phyloP scores from a whole-genome alignment of 1,284 basidiomycete genomes.

The Rhodotorula sp. region DNA sequence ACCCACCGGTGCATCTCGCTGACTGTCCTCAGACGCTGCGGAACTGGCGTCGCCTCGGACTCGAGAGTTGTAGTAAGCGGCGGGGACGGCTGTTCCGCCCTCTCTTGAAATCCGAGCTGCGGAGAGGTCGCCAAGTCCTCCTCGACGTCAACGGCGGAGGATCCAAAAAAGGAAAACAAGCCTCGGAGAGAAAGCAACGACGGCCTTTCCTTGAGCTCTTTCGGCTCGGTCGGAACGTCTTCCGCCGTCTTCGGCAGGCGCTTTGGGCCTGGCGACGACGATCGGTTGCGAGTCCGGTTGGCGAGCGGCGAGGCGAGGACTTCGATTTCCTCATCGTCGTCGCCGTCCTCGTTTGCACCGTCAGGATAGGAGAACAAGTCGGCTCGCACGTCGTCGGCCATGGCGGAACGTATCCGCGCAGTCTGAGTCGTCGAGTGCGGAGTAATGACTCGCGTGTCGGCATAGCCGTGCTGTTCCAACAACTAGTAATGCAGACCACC shows the following conservation, averaged over 20 bases:
- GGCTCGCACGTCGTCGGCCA: neutral
- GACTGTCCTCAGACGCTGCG: neutral
- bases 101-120: neutral
- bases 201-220: constrained; percentile 8
- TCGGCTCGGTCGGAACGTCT: neutral
- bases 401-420: neutral
- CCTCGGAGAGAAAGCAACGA: constrained; percentile 23
- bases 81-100: neutral
- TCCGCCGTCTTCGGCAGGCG: neutral
- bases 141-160: neutral
- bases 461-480: constrained; percentile 17
- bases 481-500: neutral
- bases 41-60: neutral
- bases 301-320: neutral
- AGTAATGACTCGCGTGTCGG: constrained; percentile 21
- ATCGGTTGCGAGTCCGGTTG: neutral
- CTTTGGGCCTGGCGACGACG: neutral
- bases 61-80: neutral
- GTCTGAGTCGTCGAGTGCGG: constrained; percentile 9
- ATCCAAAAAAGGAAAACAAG: constrained; percentile 14
- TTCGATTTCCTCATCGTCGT: neutral
- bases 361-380: neutral
- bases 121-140: neutral
- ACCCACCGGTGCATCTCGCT: constrained; percentile 15
- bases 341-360: neutral